phyloP scores from a whole-genome alignment of 768 basidiomycete species.

The Rhodotorula graminis region DNA sequence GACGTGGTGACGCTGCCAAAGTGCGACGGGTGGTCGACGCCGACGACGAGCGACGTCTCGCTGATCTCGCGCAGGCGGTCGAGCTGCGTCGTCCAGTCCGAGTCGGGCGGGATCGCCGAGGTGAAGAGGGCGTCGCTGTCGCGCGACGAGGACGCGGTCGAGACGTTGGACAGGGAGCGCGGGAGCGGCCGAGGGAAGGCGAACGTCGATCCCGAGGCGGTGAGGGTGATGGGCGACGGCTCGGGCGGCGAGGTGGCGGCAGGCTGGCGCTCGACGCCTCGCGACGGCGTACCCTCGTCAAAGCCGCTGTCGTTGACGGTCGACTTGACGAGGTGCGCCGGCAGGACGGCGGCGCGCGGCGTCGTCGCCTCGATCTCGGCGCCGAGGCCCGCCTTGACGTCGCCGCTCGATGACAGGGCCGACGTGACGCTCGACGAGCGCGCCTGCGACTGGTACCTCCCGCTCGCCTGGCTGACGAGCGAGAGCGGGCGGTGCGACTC shows the following conservation, averaged over 20 bases:
- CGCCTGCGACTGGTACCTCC: neutral
- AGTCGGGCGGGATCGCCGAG: neutral
- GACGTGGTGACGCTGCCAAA: neutral
- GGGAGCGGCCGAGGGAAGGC: neutral
- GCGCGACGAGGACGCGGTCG: neutral
- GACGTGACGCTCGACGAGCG: neutral
- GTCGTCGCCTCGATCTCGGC: neutral
- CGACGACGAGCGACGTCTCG: conserved; percentile 6
- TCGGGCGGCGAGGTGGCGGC: neutral
- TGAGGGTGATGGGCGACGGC: neutral
- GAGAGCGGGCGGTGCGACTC: neutral
- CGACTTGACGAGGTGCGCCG: neutral
- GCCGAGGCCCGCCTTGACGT: too few species aligned
- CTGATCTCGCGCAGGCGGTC: conserved; percentile 13
- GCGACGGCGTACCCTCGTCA: neutral
- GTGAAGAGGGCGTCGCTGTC: neutral
- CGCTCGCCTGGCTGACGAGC: conserved; percentile 6
- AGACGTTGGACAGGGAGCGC: neutral
- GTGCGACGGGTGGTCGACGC: conserved; percentile 4
- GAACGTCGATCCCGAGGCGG: neutral
- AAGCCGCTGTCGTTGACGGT: conserved; percentile 5
- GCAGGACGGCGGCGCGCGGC: neutral
- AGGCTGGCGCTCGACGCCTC: neutral
- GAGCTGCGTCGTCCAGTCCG: conserved; percentile 26
- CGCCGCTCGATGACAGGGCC: neutral